These are phyloP conservation scores for Primulina tabacum DNA, from an alignment of 257 asterid genomes.

Conservation along the genomic window DNA sequence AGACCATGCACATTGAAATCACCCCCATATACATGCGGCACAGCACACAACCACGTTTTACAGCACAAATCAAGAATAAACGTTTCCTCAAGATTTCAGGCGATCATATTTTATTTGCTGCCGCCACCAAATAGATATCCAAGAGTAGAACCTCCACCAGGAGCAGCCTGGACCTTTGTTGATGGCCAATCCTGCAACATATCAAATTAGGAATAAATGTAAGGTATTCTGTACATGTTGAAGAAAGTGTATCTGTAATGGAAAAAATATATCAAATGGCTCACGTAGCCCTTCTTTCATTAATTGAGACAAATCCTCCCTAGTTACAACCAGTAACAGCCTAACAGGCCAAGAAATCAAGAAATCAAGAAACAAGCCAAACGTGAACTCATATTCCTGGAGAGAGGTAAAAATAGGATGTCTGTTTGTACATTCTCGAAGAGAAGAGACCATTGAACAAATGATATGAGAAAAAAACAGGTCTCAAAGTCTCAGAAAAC, in stretches of 20 bases:
- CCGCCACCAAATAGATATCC: constrained; percentile 61
- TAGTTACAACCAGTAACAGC: too few relatives aligned
- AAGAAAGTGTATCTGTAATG: too few relatives aligned
- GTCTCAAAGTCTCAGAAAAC: background rate
- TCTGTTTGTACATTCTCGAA: too few relatives aligned
- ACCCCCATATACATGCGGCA: background rate
- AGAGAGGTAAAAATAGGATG: too few relatives aligned
- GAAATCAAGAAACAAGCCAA: too few relatives aligned
- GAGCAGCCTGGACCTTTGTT: constrained; percentile 63
- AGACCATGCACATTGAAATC: background rate
- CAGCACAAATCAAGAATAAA: background rate
- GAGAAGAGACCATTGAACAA: background rate
- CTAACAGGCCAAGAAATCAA: too few relatives aligned
- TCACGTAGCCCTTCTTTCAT: too few relatives aligned
- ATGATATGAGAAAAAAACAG: background rate
- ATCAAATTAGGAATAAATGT: constrained; percentile 1
- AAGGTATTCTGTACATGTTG: background rate
- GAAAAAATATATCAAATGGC: too few relatives aligned
- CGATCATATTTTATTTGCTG: constrained; percentile 29
- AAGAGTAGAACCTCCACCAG: constrained; percentile 64
- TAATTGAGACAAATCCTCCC: too few relatives aligned
- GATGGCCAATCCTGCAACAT: constrained; percentile 59
- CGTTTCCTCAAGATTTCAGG: background rate
- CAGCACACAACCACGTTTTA: background rate
- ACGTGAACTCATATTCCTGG: too few relatives aligned